phyloP scores from a whole-genome alignment of 306 rosid species.

The Begonia fuchsioides region DNA sequence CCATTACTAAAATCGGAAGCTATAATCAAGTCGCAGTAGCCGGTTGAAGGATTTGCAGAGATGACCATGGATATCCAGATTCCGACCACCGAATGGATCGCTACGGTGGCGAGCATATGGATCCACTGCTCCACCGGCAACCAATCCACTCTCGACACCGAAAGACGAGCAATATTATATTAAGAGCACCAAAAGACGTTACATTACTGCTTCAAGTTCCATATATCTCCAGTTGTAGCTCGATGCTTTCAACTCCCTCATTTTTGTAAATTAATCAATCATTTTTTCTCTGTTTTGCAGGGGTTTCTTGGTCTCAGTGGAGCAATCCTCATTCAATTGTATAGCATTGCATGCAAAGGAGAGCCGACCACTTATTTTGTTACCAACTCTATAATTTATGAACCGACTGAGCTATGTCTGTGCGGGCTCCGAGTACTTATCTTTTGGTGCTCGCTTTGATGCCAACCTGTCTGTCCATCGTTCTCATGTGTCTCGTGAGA shows the following conservation, averaged over 20 bases:
- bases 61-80: constrained; percentile 17
- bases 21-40: no score
- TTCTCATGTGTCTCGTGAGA: constrained; percentile 51
- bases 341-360: constrained; percentile 35
- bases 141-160: constrained; percentile 84
- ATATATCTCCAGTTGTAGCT: no score
- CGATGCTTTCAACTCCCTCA: no score
- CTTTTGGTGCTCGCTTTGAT: constrained; percentile 58
- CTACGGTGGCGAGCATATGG: constrained; percentile 57
- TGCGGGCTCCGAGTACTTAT: constrained; percentile 52
- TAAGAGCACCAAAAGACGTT: no score
- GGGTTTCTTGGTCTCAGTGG: constrained; percentile 89
- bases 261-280: no score
- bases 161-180: no score
- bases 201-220: constrained; percentile 1
- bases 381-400: no score
- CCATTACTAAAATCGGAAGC: no score
- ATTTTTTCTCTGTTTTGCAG: constrained; percentile 23
- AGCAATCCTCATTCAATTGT: constrained; percentile 63
- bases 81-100: constrained; percentile 40
- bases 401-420: no score
- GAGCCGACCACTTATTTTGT: constrained; percentile 51
- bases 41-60: not conserved
- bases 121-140: constrained; percentile 79
- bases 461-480: constrained; percentile 37